phyloP scores from a whole-genome alignment of 1,139 yeast species.

The Keqinozyma sinolaborantium region DNA sequence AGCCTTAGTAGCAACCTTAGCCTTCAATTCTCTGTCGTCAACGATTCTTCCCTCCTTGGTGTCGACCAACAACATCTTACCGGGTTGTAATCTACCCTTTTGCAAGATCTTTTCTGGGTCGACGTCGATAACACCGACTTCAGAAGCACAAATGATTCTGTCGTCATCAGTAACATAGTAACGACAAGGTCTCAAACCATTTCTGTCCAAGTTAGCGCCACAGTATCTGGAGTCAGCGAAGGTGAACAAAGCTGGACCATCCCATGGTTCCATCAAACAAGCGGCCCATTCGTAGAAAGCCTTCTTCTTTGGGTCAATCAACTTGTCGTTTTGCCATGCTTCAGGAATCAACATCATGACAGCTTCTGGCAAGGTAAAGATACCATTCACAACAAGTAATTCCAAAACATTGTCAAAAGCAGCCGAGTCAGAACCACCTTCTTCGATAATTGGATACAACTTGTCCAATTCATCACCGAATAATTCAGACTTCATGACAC shows the following conservation, averaged over 20 bases:
- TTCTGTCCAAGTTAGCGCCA: constrained; percentile 97
- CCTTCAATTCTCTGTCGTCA: constrained; percentile 86
- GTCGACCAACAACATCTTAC: constrained; percentile 93
- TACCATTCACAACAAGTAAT: constrained; percentile 86
- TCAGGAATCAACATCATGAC: constrained; percentile 97
- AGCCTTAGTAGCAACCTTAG: constrained; percentile 73
- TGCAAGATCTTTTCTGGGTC: constrained; percentile 79
- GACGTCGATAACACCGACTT: constrained; percentile 93
- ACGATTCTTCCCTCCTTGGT: constrained; percentile 91
- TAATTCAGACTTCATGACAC: constrained; percentile 82
- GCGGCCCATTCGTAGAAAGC: constrained; percentile 99
- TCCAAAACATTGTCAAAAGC: constrained; percentile 96
- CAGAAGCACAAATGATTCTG: constrained; percentile 96
- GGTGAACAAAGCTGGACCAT: constrained; percentile 96
- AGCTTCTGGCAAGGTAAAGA: constrained; percentile 90
- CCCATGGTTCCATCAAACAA: constrained; percentile 99
- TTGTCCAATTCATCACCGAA: constrained; percentile 92
- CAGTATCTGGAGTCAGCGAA: constrained; percentile 97
- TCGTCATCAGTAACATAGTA: constrained; percentile 94
- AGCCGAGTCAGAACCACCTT: constrained; percentile 99
- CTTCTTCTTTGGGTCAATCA: constrained; percentile 85
- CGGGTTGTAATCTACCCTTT: constrained; percentile 95
- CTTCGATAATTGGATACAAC: constrained; percentile 92
- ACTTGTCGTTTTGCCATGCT: constrained; percentile 90
- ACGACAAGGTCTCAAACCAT: constrained; percentile 97